A percentile compares a stretch with the other conserved stretches of the same genome.
These are phyloP conservation scores for Fusarium incarnatum DNA, from an alignment of 2,329 filamentous ascomycete genomes.

Conservation along the genomic window DNA sequence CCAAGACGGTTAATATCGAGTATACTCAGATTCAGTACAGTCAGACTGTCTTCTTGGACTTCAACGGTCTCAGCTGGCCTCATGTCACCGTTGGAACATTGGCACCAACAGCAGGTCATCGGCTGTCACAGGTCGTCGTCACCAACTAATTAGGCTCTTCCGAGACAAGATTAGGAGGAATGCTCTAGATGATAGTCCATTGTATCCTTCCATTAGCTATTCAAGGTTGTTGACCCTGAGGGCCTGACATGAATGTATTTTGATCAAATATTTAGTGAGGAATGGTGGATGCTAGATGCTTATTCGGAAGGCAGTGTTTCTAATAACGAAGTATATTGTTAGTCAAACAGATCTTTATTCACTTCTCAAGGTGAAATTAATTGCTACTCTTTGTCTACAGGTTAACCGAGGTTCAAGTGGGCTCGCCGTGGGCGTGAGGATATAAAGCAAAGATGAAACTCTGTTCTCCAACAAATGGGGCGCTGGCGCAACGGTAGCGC, in stretches of 20 bases:
- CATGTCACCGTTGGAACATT: slow-evolving; percentile 38
- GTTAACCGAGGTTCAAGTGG: background rate
- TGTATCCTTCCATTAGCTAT: background rate
- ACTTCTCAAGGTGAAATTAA: background rate
- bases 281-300: background rate
- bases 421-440: background rate
- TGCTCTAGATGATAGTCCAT: background rate
- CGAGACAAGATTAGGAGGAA: background rate
- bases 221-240: rapidly evolving
- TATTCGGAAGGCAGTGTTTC: background rate
- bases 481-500: slow-evolving; percentile 29
- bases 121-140: slow-evolving; percentile 7
- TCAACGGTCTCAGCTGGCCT: slow-evolving; percentile 3
- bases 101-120: slow-evolving; percentile 19
- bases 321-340: background rate
- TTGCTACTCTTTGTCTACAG: background rate
- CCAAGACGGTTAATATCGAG: slow-evolving; percentile 20
- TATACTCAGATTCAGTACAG: slow-evolving; percentile 5
- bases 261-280: rapidly evolving
- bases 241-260: background rate
- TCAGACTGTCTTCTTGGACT: slow-evolving; percentile 1
- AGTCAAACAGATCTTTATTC: background rate
- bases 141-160: background rate
- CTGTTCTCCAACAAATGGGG: background rate
- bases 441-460: background rate